Base-by-base conservation (phyloP, 1,139 yeast species). In the Geotrichum bryndzae region DNA sequence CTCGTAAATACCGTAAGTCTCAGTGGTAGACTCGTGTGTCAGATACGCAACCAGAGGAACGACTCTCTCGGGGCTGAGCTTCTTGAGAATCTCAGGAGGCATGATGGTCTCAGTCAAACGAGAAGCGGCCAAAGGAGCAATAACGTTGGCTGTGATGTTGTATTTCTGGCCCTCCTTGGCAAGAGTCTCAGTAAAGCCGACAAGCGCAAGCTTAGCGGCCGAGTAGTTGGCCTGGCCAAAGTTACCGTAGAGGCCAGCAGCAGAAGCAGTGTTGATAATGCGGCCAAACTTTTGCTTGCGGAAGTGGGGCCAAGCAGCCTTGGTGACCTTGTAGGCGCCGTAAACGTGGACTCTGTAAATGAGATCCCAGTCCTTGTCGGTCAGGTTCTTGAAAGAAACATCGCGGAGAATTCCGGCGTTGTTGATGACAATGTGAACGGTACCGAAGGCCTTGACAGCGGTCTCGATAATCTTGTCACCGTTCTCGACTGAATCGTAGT, bases 141-240 rank as follows among this genome's bases (percentile, higher is more conserved):
- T 90, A 55, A 87, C 85, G 74, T 94, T 94, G 57, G 90, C 90
- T 66, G 79, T 78, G 72, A 94, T 92, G 77, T 91, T 91, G 79
- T 88, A 85, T 74, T 82, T 90, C 63, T 74, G 83, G 68, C 99
- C 99, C 77, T 94, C 99, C 78, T 90, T 91, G 52, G 98, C 96
- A 70, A 92, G 82, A 38, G 98, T 90, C 77, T 94, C 97, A 57
- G 96, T 88, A 71, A 94, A 85, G 25, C 97, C 97, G 64, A 92
- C 88, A 63, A 91, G 80, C 31, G 90, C 98, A 66, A 89, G 79
- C 77, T 94, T 94, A 54, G 97, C 98, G 53, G 97, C 95, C 1
- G 97, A 86, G 78, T 94, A 94, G 79, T 94, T 94, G 57, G 97
- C 85, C 77, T 94, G 99, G 61, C 99, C 99, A 77, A 91, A 94